These are phyloP conservation scores for Truncatella angustata DNA, from an alignment of 2,329 filamentous ascomycete genomes.

Conservation along the genomic window DNA sequence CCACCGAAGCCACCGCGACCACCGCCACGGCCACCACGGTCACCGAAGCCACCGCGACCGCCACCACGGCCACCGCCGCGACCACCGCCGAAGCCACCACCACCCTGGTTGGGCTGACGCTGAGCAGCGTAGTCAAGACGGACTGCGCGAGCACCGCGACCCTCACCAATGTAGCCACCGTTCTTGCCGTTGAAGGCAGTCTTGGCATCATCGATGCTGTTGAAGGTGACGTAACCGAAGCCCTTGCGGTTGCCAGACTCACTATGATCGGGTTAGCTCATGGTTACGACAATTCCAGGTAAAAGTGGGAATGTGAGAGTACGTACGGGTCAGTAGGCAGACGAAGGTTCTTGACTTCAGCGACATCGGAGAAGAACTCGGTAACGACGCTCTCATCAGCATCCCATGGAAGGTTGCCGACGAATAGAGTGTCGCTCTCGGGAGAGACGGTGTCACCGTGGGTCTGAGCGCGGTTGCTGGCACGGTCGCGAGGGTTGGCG, in stretches of 20 bases:
- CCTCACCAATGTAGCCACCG: constrained; percentile 59
- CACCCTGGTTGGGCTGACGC: constrained; percentile 59
- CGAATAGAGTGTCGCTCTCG: constrained; percentile 83
- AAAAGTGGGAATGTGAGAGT: not conserved
- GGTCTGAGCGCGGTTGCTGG: constrained; percentile 61
- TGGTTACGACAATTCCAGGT: not conserved
- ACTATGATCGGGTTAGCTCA: constrained; percentile 39
- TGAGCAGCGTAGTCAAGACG: constrained; percentile 80
- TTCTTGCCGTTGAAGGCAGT: constrained; percentile 68
- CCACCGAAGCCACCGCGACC: constrained; percentile 42
- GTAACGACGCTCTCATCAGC: constrained; percentile 73
- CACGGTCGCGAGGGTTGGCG: constrained; percentile 52
- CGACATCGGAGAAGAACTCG: constrained; percentile 71
- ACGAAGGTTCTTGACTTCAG: constrained; percentile 73
- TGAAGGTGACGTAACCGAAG: constrained; percentile 87
- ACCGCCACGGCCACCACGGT: constrained; percentile 42
- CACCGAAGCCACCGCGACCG: constrained; percentile 50
- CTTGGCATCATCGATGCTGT: constrained; percentile 79
- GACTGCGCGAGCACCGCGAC: constrained; percentile 70
- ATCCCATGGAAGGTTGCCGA: constrained; percentile 87
- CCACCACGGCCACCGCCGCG: constrained; percentile 49
- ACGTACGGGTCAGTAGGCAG: constrained; percentile 80
- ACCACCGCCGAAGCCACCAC: constrained; percentile 46
- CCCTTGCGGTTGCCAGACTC: constrained; percentile 85
- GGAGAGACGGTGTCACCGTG: constrained; percentile 80